Evolutionary conservation across 371 early-diverging fungal genomes (phyloP), one percentile per base, ranked within the genome.

Genomic region (Apophysomyces variabilis): DNA sequence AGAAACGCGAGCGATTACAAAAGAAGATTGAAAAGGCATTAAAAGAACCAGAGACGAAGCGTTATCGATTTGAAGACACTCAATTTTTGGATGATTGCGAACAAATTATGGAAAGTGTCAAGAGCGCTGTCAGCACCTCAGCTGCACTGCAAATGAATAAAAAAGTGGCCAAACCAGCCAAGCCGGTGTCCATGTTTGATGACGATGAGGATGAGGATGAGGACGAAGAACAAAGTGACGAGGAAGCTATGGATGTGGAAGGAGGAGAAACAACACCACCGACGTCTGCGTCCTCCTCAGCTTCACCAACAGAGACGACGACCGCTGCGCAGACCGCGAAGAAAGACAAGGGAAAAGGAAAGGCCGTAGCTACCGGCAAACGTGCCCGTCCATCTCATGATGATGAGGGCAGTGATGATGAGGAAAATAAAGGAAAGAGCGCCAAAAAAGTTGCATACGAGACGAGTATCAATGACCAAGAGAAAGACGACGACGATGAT

Each of bases 1-100:
- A 87, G 61, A 79, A 82, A 58, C 77, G 84, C 45, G 94, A 95
- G 67, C 78, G 78, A 41, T 41, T 92, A 13, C 83, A 89, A 58
- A 83, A 91, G 69, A 95, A 95, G 73, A 96, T 98, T 62, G 94
- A 92, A 44, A 86, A 95, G 44, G 92, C 88, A 0, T 70, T 95
- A 38, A 81, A 89, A 39, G 86, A 82, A 21, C 92, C 86, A 59
- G 87, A 84, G 12, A 84, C 85, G 6, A 85, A 85, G 69, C 94
- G 92, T 71, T 75, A 88, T 65, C 86, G 89, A 4, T 95, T 94
- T 76, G 94, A 97, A 66, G 96, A 96, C 70, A 79, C 85, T 1
- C 79, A 92, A 56, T 96, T 89, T 61, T 79, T 88, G 65, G 76
- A 90, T 58, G 85, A 88, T 41, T 85, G 89, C 38, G 92, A 93